Percentiles rank a stretch among this genome's conserved stretches.
phyloP scores from a whole-genome alignment of 176 grass and related monocot genomes.

The Aegilops sharonensis region DNA sequence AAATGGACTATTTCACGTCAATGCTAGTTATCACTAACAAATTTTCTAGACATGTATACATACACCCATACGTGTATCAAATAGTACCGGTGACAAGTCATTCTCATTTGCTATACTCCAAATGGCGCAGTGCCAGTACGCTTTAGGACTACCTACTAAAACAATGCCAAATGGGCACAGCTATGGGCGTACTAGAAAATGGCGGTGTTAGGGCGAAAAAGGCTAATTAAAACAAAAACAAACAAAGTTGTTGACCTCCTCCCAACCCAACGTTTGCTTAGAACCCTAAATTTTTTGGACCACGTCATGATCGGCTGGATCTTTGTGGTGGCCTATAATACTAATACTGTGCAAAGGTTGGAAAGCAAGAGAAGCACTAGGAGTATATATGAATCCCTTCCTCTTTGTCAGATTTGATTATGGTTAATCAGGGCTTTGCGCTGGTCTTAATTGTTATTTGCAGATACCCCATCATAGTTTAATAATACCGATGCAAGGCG shows the following conservation, averaged over 20 bases:
- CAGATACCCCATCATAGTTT: conserved; percentile 57
- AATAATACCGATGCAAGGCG: conserved; percentile 32
- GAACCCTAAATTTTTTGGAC: conserved; percentile 9
- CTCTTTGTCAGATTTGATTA: conserved; percentile 15
- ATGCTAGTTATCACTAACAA: not conserved
- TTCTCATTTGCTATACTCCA: not conserved
- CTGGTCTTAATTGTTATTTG: conserved; percentile 26
- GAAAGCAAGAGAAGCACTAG: conserved; percentile 36
- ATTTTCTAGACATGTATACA: not conserved
- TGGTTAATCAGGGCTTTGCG: conserved; percentile 20
- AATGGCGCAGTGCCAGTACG: not conserved
- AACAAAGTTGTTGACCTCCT: conserved; percentile 38
- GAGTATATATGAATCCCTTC: not conserved
- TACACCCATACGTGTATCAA: not conserved
- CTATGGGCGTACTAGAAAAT: not conserved
- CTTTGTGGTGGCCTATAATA: conserved; percentile 26
- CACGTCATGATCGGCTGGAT: conserved; percentile 34
- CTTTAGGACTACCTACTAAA: not conserved
- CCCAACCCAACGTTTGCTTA: conserved; percentile 17
- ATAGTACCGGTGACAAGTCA: not conserved
- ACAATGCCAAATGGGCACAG: not conserved
- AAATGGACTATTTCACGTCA: conserved; percentile 26
- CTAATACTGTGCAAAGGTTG: conserved; percentile 14
- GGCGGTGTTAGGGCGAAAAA: not conserved
- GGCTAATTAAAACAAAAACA: not conserved